Base-by-base conservation (phyloP, 2,329 filamentous ascomycete species). In the Diaporthe citriasiana region DNA sequence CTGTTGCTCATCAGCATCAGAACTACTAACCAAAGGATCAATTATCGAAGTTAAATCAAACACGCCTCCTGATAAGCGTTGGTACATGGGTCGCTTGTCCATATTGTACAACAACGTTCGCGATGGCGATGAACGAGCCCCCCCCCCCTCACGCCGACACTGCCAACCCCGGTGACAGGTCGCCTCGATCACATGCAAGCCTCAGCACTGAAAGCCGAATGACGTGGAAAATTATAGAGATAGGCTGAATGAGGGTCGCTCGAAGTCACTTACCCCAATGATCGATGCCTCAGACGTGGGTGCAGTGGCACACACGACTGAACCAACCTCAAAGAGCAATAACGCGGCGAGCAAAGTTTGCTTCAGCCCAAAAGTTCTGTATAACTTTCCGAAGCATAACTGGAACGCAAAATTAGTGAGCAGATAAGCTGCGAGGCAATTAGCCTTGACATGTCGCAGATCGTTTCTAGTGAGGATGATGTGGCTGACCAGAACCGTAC, bases 111-210 rank as follows among this genome's bases (percentile, higher is more conserved):
- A 79, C 78, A 57, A 79, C 78, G 57, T 79, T 78, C 42, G 78
- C 79, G 3, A 86, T 84, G 75, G 87, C 82, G 75, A 80, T 79
- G 38, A 80, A 76, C 3, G 79, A 78, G n/a, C 85, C 85, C 47
- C 83, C 87, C 78, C 86, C 83, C 87, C 78, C 86, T 85, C 60
- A 82, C 82, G 53, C 81, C 82, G 25, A 86, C 81, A 6, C 85
- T 78, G 68, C 84, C 84, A 27, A 81, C 66, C 19, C 78, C 79
- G 4, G 80, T 78, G 15, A 81, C 71, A 59, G 79, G 78, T 25
- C 79, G 78, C 38, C 59, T 17, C 2, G 30, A 13, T 13, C 13
- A 19, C 6, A 33, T 69, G 25, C 12, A n/a, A 38, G 13, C 10
- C 17, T 45, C 10, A 63, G 40, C 27, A 30, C 9, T 22, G 9